A percentile compares a stretch with the other conserved stretches of the same genome.
Conservation (phyloP, 2,329 filamentous ascomycete genomes). For the Colletotrichum sp. region DNA sequence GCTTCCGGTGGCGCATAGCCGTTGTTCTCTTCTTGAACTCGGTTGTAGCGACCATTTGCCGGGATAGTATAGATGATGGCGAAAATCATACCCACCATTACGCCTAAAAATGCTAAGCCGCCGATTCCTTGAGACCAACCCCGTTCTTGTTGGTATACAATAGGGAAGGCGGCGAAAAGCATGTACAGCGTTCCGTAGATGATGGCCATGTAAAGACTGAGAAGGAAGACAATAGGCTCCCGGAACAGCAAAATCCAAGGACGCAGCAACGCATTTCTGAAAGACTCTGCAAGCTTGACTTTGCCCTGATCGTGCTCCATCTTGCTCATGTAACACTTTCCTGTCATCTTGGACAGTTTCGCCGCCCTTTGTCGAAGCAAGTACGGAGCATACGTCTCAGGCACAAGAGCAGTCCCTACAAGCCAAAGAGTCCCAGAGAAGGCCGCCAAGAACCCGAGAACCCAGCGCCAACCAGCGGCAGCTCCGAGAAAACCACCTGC, state of each 20-base stretch:
- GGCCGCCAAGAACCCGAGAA: conserved; percentile 68
- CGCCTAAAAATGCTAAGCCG: conserved; percentile 71
- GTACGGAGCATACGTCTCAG: conserved; percentile 32
- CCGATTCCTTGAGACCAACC: conserved; percentile 65
- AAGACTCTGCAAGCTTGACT: conserved; percentile 45
- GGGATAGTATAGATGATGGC: conserved; percentile 54
- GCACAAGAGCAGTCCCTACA: conserved; percentile 51
- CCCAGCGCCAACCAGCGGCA: conserved; percentile 72
- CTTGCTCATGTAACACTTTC: conserved; percentile 25
- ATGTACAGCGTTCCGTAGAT: conserved; percentile 64
- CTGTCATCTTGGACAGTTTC: conserved; percentile 21
- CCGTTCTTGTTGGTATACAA: conserved; percentile 67
- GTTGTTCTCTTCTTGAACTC: conserved; percentile 38
- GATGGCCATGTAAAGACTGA: conserved; percentile 70
- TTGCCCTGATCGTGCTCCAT: conserved; percentile 54
- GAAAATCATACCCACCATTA: conserved; percentile 69
- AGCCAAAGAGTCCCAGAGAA: conserved; percentile 46
- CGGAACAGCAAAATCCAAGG: conserved; percentile 73
- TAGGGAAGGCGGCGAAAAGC: conserved; percentile 65
- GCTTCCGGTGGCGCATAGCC: conserved; percentile 63
- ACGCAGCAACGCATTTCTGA: conserved; percentile 46
- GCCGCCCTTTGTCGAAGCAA: conserved; percentile 27
- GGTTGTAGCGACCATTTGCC: conserved; percentile 49
- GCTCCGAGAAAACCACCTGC: conserved; percentile 71
- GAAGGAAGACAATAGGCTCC: conserved; percentile 72